Evolutionary conservation across 2,329 filamentous ascomycete species (phyloP).

Genomic region (Colletotrichum orbiculare): DNA sequence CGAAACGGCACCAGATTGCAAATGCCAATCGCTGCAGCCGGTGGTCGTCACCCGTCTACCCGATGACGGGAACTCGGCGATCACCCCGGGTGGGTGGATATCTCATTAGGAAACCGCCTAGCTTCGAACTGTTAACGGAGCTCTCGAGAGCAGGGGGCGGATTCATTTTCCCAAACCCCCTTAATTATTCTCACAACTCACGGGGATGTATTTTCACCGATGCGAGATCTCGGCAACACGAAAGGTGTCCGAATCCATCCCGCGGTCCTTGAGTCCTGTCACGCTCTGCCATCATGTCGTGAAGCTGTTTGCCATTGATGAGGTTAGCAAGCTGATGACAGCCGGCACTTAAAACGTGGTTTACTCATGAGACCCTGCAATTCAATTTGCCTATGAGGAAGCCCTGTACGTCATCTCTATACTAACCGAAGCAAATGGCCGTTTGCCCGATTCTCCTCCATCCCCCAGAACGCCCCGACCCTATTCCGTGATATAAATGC

Average conservation of each 20-base stretch:
- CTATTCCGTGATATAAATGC: conserved; percentile 13
- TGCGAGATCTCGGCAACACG: too few relatives aligned
- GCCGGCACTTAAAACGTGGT: neutral
- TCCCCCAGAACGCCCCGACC: conserved; percentile 5
- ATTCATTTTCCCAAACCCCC: too few relatives aligned
- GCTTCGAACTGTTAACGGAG: too few relatives aligned
- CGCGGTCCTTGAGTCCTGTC: too few relatives aligned
- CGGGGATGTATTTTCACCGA: too few relatives aligned
- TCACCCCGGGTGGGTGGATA: neutral
- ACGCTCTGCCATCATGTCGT: too few relatives aligned
- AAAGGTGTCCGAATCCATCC: too few relatives aligned
- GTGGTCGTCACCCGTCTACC: conserved; percentile 1
- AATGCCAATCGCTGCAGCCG: conserved; percentile 17
- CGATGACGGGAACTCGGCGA: conserved; percentile 11
- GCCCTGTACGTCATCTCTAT: neutral
- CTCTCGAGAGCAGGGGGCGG: too few relatives aligned
- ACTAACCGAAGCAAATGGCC: conserved; percentile 14
- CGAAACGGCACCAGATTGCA: neutral
- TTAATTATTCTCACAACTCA: too few relatives aligned
- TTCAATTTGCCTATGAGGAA: neutral
- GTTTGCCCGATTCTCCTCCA: conserved; percentile 12
- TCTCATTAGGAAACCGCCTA: too few relatives aligned
- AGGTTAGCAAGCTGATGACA: too few relatives aligned
- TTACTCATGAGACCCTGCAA: neutral
- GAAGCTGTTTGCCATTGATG: too few relatives aligned